Evolutionary conservation across 768 basidiomycete genomes (phyloP), one percentile per base, ranked within the genome.

Genomic region (Lyophyllum semitale): DNA sequence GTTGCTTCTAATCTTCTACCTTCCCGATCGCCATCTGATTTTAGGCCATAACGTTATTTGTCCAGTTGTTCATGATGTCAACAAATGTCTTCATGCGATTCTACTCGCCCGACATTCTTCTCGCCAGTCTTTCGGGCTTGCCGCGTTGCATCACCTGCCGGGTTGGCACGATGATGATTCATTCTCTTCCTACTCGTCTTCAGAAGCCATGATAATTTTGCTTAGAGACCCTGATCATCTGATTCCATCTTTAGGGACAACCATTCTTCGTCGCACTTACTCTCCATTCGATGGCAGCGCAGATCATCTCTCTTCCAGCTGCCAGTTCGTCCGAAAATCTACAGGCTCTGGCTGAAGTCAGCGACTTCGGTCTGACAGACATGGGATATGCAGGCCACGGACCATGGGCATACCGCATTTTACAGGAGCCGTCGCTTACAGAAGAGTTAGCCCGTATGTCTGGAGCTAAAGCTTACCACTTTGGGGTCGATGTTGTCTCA

Each of bases 391-490:
- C 78, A 8, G 82, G 80, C 29, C 71, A 68, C 49, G 76, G 77
- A 30, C 75, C 76, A 32, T 84, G 83, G 83, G 77, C 81, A 3
- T 85, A 83, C 63, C 79, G 76, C 17, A 62, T 76, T 25, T 73
- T 84, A 23, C 48, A 69, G 15, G 78, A 82, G 54, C 71, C 69
- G 11, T 64, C 56, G 4, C 58, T 84, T 23, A 67, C 75, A 20
- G 51, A 64, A 11, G 76, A 81, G 63, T 58, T 84, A 25, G 63
- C 57, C 27, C 72, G 69, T 29, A 50, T 77, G 35, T 73, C 77
- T 20, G 60, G 68, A 40, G 73, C 79, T 25, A 51, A 50, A 53
- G 41, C 50, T 11, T 53, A 47, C 11, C 38, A 30, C 22, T 58
- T 50, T 27, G 57, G 54, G 30, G 60, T 66, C 40, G 66, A 71